These are phyloP conservation scores for Pythium sukuiense DNA, from an alignment of 352 stramenopile genomes.

Conservation along the genomic window DNA sequence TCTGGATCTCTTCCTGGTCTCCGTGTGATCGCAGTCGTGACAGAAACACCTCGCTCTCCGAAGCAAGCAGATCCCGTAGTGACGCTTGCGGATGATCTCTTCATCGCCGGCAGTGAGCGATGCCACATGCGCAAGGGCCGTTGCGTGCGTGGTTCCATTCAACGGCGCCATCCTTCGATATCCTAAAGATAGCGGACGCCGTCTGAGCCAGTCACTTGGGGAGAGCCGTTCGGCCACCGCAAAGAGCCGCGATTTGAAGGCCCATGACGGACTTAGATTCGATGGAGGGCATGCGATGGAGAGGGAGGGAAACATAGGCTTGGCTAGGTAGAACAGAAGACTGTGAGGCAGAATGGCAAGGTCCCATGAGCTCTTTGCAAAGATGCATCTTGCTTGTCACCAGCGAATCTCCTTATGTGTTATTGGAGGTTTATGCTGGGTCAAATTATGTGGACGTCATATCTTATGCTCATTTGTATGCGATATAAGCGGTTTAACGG, in stretches of 20 bases:
- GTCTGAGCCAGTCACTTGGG: neutral
- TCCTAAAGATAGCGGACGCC: neutral
- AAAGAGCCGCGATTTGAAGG: neutral
- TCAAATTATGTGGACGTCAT: neutral
- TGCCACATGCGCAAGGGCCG: neutral
- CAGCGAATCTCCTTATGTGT: neutral
- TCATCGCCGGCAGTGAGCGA: too few relatives aligned
- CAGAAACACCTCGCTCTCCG: too few relatives aligned
- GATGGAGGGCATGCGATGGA: neutral
- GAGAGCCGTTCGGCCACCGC: neutral
- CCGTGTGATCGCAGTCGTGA: too few relatives aligned
- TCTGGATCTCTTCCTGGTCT: too few relatives aligned
- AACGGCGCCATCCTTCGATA: neutral
- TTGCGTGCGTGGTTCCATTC: neutral
- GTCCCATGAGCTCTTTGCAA: neutral
- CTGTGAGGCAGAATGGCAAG: neutral
- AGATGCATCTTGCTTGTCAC: neutral
- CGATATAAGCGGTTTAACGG: neutral
- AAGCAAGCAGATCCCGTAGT: too few relatives aligned
- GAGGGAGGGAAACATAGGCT: neutral
- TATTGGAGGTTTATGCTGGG: neutral
- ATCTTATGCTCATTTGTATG: neutral
- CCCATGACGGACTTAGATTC: neutral
- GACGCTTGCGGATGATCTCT: too few relatives aligned
- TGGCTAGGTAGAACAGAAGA: neutral